Evolutionary conservation across 2,329 filamentous ascomycete species (phyloP).

Genomic region (Neofusicoccum umdonicola): DNA sequence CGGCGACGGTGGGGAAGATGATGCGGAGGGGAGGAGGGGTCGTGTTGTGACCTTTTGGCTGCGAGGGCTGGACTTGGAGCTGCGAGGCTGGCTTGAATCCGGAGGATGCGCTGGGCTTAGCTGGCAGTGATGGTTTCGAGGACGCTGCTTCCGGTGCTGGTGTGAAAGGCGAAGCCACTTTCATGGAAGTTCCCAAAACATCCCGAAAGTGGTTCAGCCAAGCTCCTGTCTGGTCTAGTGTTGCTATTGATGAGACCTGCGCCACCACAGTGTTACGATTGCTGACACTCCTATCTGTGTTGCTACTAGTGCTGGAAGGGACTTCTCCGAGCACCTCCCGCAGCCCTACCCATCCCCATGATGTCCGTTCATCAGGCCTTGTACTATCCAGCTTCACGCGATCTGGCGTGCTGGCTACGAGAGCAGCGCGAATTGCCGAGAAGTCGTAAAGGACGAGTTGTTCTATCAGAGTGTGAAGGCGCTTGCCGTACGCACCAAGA

Average conservation of each 20-base stretch:
- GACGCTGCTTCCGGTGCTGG: background rate
- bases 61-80: background rate
- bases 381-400: slow-evolving; percentile 52
- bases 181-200: slow-evolving; percentile 32
- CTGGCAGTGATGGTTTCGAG: no score
- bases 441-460: slow-evolving; percentile 68
- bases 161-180: background rate
- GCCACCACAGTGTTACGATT: slow-evolving; percentile 45
- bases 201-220: slow-evolving; percentile 67
- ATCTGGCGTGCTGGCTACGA: slow-evolving; percentile 78
- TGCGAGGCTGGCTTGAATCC: background rate
- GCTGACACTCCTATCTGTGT: slow-evolving; percentile 45
- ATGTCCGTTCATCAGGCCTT: slow-evolving; percentile 48
- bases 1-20: slow-evolving; percentile 76
- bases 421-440: slow-evolving; percentile 61
- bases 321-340: slow-evolving; percentile 54
- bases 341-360: slow-evolving; percentile 76
- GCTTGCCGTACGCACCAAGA: slow-evolving; percentile 64
- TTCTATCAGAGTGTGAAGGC: slow-evolving; percentile 55
- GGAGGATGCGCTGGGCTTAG: background rate
- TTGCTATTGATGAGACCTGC: slow-evolving; percentile 80
- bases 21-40: slow-evolving; percentile 60
- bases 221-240: slow-evolving; percentile 65
- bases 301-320: slow-evolving; percentile 47
- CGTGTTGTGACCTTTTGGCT: background rate